Evolutionary conservation across 192 early-diverging fungal species (phyloP), one percentile per base, ranked within the genome.

Genomic region (Diversispora eburnea): DNA sequence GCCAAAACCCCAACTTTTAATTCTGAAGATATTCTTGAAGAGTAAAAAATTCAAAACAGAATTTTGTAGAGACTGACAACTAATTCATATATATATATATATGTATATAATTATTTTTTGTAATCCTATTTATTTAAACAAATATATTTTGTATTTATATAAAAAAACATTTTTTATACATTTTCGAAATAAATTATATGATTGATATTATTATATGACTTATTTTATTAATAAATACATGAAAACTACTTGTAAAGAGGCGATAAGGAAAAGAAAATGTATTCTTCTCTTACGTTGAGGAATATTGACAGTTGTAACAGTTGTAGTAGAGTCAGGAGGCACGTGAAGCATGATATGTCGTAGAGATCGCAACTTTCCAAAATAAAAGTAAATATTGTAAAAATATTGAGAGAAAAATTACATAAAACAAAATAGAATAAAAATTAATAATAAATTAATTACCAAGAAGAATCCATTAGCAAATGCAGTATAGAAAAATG

Each of bases 401-500:
- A 43, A 13, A 55, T 39, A 15, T 45, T 72, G 12, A 9, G n/a
- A n/a, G 47, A 7, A 17, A 33, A 33, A 45, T 51, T 83, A 39
- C 19, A 41, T 46, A 9, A 33, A 45, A 43, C 45, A 62, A 25
- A 39, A 70, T 22, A 33, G 39, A 43, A n/a, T 25, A 67, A 47
- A 58, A 66, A 55, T 13, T 57, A 43, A n/a, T 33, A 52, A 76
- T 72, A 20, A 22, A 19, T 52, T 19, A 19, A 79, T 77, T 89
- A 93, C 92, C 84, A 95, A 88, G 73, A 95, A 97, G 81, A 97
- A 96, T 22, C 92, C 94, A 76, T 90, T 86, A 17, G 89, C 87
- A 19, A 93, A 74, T 12, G 88, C 90, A 61, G 87, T 83, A 75
- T 95, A 97, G 13, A 90, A 57, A 75, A 93, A 93, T 1, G 86